These are phyloP conservation scores for Vaccinium darrowii DNA, from an alignment of 148 eudicot species.

Conservation along the genomic window DNA sequence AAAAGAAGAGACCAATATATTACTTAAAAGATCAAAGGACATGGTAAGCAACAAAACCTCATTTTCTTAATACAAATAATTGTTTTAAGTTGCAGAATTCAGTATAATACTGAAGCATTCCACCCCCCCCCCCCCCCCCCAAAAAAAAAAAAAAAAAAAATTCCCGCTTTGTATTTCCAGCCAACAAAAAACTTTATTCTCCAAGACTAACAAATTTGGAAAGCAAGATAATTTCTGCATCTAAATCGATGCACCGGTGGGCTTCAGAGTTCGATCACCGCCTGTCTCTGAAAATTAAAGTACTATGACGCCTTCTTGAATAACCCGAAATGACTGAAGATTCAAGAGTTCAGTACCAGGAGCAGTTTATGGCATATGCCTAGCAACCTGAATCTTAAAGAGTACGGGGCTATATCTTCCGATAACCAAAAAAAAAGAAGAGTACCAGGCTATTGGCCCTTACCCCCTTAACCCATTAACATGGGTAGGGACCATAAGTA, in stretches of 20 bases:
- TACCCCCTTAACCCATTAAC: neutral
- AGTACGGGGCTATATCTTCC: neutral
- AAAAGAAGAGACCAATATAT: conserved; percentile 12
- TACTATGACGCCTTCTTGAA: neutral
- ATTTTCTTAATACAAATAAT: neutral
- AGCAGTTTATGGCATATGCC: neutral
- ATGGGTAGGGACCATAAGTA: neutral
- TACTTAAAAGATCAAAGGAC: conserved; percentile 9
- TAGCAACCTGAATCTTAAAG: neutral
- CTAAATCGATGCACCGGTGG: neutral
- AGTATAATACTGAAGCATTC: neutral
- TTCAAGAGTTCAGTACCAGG: neutral
- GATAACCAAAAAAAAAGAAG: no score
- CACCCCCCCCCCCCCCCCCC: no score
- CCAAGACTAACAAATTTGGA: neutral
- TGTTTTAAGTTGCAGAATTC: neutral
- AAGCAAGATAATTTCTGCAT: neutral
- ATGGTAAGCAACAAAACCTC: neutral
- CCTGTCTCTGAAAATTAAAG: neutral
- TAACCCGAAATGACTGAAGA: conserved; percentile 3
- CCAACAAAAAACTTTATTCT: neutral
- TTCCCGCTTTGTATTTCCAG: no score
- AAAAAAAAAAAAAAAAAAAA: no score
- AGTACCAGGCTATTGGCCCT: neutral
- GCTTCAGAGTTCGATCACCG: neutral